A percentile compares a stretch with the other conserved stretches of the same genome.
Conservation (phyloP, 768 basidiomycete genomes). For the Pleurotus cornucopiae region DNA sequence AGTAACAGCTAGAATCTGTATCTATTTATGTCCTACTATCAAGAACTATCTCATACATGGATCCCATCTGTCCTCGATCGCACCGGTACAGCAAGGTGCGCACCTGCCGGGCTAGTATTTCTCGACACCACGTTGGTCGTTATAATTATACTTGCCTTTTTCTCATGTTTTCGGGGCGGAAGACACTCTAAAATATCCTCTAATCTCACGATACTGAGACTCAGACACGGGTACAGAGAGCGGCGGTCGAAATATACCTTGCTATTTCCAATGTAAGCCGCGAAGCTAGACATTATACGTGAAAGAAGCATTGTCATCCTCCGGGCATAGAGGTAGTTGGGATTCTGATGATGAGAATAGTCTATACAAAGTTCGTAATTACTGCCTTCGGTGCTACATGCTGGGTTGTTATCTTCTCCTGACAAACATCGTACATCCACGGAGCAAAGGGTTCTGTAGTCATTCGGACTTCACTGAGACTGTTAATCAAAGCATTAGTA, state of each 20-base stretch:
- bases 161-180: neutral
- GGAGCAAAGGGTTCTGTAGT: too few relatives aligned
- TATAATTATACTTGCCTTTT: neutral
- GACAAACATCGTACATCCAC: too few relatives aligned
- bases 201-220: neutral
- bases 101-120: neutral
- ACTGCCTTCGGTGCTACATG: neutral
- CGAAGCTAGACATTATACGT: slow-evolving; percentile 1
- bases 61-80: neutral
- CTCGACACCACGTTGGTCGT: neutral
- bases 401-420: too few relatives aligned
- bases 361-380: slow-evolving; percentile 3
- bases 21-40: too few relatives aligned
- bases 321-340: neutral
- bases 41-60: too few relatives aligned
- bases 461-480: too few relatives aligned
- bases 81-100: neutral
- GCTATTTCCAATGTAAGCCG: slow-evolving; percentile 2
- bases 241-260: neutral
- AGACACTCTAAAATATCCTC: neutral
- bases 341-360: neutral
- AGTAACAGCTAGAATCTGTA: neutral
- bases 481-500: too few relatives aligned
- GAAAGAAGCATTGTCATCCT: neutral
- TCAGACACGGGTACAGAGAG: neutral